These are phyloP conservation scores for Neophaeococcomyces mojaviensis DNA, from an alignment of 2,329 filamentous ascomycete species.

Conservation along the genomic window DNA sequence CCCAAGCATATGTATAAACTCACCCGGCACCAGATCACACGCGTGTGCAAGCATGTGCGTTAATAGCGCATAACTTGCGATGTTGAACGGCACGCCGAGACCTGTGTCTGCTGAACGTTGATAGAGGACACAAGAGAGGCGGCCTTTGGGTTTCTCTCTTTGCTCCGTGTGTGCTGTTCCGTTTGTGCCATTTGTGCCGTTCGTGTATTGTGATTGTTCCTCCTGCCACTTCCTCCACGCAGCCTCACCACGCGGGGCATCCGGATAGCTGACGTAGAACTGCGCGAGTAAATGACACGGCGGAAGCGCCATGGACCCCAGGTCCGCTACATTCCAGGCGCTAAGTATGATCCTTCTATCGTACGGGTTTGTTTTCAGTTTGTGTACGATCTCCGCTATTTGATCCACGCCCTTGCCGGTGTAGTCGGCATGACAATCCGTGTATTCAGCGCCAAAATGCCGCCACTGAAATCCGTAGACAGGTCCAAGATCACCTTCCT, in stretches of 20 bases:
- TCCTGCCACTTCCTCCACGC: constrained; percentile 13
- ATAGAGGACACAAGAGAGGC: constrained; percentile 81
- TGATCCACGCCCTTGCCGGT: constrained; percentile 85
- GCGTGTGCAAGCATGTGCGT: constrained; percentile 93
- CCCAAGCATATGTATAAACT: constrained; percentile 89
- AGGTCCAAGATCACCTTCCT: constrained; percentile 81
- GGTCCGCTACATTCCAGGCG: constrained; percentile 87
- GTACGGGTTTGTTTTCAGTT: constrained; percentile 74
- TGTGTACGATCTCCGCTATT: constrained; percentile 79
- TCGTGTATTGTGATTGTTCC: not conserved
- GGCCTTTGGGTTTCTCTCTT: constrained; percentile 48
- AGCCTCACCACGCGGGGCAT: constrained; percentile 25
- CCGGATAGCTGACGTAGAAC: constrained; percentile 78
- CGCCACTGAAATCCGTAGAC: constrained; percentile 99
- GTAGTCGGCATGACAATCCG: constrained; percentile 73
- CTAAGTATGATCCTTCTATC: constrained; percentile 83
- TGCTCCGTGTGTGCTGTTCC: constrained; percentile 9
- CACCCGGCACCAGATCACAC: constrained; percentile 75
- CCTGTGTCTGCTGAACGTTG: constrained; percentile 96
- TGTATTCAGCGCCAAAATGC: constrained; percentile 89
- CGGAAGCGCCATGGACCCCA: constrained; percentile 82
- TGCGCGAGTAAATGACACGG: constrained; percentile 98
- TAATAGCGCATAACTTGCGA: constrained; percentile 84
- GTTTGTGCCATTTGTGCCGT: constrained; percentile 2
- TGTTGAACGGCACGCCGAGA: constrained; percentile 94